Conservation (phyloP, 2,329 filamentous ascomycete genomes). For the Microsporum audouinii region DNA sequence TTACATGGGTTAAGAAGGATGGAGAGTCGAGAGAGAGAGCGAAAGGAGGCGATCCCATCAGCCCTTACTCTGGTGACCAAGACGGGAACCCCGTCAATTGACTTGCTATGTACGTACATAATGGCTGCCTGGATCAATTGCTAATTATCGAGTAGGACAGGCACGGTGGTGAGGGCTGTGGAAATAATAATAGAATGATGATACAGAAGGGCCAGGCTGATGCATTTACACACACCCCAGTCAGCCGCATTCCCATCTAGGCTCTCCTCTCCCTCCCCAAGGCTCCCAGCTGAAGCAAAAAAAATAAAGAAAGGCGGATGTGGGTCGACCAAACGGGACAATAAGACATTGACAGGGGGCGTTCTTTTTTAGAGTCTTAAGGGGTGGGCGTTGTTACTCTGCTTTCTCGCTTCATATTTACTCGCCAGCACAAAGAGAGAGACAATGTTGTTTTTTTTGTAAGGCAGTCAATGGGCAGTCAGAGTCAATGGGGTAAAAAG, state of each 20-base stretch:
- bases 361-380: not conserved
- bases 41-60: not conserved
- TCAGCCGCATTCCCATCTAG: not conserved
- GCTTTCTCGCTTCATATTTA: not conserved
- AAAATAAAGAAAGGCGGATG: not conserved
- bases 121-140: not conserved
- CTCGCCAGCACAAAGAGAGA: not conserved
- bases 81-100: not conserved
- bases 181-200: not conserved
- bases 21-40: not conserved
- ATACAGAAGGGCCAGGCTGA: not conserved
- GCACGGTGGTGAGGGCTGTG: not conserved
- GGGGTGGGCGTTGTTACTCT: not conserved
- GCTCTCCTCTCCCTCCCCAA: not conserved
- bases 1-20: not conserved
- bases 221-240: not conserved
- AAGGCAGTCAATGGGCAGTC: not conserved
- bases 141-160: not conserved
- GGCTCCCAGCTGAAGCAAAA: not conserved
- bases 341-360: constrained; percentile 2
- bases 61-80: not conserved
- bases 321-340: not conserved
- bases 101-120: not conserved
- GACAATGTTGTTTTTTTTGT: too few species aligned
- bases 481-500: not conserved